phyloP scores from a whole-genome alignment of 208 protist species.

The Wallacemonas sp. region DNA sequence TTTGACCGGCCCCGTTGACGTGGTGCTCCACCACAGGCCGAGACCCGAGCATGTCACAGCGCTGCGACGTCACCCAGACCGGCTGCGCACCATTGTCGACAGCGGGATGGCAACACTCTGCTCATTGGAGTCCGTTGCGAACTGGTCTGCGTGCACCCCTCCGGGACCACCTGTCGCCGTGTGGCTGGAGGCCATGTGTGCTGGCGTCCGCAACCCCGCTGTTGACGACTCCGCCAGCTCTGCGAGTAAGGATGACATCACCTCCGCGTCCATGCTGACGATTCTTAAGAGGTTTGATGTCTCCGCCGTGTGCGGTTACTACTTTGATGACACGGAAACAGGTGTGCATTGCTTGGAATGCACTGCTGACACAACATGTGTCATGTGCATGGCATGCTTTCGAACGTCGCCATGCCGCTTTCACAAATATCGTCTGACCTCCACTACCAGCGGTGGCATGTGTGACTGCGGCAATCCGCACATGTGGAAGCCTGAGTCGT shows the following conservation, averaged over 20 bases:
- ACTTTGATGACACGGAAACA: constrained; percentile 55
- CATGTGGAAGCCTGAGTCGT: constrained; percentile 69
- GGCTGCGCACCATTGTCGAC: constrained; percentile 39
- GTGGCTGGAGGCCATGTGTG: constrained; percentile 35
- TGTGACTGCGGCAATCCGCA: constrained; percentile 94
- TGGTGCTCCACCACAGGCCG: neutral
- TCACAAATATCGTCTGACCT: constrained; percentile 73
- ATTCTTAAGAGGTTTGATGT: constrained; percentile 4
- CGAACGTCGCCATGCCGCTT: constrained; percentile 69
- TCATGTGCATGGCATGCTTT: constrained; percentile 94
- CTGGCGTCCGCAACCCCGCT: constrained; percentile 10
- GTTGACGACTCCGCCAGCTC: neutral
- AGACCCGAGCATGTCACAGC: constrained; percentile 1
- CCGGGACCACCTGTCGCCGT: constrained; percentile 21
- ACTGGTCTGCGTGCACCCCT: neutral
- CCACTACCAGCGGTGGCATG: constrained; percentile 71
- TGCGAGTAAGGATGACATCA: neutral
- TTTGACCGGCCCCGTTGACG: neutral
- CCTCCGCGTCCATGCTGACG: neutral
- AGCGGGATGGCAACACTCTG: constrained; percentile 37
- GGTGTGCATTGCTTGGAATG: constrained; percentile 90
- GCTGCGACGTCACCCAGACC: constrained; percentile 44
- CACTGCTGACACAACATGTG: constrained; percentile 80
- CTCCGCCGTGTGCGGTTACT: constrained; percentile 62
- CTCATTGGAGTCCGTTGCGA: constrained; percentile 19